Percentiles rank a stretch among this genome's conserved stretches.
Conservation (phyloP, 768 basidiomycete species). For the Pisolithus sp. region DNA sequence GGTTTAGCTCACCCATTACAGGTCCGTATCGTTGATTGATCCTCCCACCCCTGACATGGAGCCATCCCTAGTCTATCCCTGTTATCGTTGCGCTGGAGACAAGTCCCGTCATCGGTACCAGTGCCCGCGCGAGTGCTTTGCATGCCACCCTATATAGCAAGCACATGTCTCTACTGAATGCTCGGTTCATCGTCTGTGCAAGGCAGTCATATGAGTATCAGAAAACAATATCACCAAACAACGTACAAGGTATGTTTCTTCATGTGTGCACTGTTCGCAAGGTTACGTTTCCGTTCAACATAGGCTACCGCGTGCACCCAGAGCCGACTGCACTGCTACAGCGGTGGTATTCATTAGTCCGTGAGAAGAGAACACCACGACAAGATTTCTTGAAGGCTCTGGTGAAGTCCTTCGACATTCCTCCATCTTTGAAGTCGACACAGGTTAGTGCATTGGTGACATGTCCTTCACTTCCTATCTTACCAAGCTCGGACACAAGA, state of each 20-base stretch:
- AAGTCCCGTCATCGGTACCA: slow-evolving; percentile 51
- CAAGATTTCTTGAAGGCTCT: slow-evolving; percentile 85
- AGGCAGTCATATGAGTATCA: slow-evolving; percentile 82
- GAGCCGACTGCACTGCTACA: slow-evolving; percentile 71
- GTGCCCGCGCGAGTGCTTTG: slow-evolving; percentile 70
- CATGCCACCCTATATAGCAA: slow-evolving; percentile 83
- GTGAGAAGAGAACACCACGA: slow-evolving; percentile 81
- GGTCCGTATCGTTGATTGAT: slow-evolving; percentile 34
- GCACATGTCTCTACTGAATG: slow-evolving; percentile 84
- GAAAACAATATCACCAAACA: slow-evolving; percentile 41
- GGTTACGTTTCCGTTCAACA: not conserved
- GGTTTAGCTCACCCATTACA: slow-evolving; percentile 93
- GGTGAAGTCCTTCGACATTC: slow-evolving; percentile 77
- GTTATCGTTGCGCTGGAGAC: slow-evolving; percentile 93
- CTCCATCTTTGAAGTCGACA: slow-evolving; percentile 45
- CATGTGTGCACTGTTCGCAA: not conserved
- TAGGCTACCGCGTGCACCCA: slow-evolving; percentile 63
- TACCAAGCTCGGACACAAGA: slow-evolving; percentile 33
- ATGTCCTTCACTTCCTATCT: not conserved
- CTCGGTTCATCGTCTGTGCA: slow-evolving; percentile 77
- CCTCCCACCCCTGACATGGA: slow-evolving; percentile 1
- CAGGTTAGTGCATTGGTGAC: slow-evolving; percentile 37
- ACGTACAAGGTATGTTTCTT: slow-evolving; percentile 46
- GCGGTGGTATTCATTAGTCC: slow-evolving; percentile 85
- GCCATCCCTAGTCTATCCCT: slow-evolving; percentile 66